Conservation (phyloP, 2,329 filamentous ascomycete genomes). For the Aspergillus flavus region DNA sequence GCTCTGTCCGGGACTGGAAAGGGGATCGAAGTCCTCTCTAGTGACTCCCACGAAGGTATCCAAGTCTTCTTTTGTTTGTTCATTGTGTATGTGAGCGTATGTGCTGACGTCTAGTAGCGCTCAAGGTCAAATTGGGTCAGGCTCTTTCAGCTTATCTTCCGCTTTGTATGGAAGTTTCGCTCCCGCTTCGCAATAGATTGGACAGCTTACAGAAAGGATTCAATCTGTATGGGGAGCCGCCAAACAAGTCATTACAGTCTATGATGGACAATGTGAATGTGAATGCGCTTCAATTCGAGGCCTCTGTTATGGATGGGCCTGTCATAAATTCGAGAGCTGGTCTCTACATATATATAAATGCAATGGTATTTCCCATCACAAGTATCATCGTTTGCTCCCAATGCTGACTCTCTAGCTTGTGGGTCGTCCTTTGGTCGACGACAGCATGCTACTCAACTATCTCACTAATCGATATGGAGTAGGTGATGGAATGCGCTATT, state of each 20-base stretch:
- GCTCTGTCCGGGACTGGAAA: conserved; percentile 41
- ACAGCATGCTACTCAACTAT: conserved; percentile 75
- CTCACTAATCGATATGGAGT: conserved; percentile 83
- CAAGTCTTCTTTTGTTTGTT: neutral
- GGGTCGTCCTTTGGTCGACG: conserved; percentile 80
- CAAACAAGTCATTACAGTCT: conserved; percentile 46
- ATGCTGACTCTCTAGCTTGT: conserved; percentile 64
- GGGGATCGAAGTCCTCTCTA: conserved; percentile 40
- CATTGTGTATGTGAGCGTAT: neutral
- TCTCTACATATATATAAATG: conserved; percentile 82
- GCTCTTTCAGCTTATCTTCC: conserved; percentile 44
- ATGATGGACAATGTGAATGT: conserved; percentile 47
- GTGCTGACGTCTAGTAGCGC: conserved; percentile 25
- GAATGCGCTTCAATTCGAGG: conserved; percentile 55
- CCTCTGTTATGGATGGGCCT: conserved; percentile 65
- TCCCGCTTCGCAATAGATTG: conserved; percentile 42
- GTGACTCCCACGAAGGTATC: conserved; percentile 38
- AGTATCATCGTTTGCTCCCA: neutral
- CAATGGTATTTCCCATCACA: conserved; percentile 60
- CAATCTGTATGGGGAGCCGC: conserved; percentile 43
- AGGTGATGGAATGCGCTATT: conserved; percentile 24
- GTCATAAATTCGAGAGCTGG: conserved; percentile 76
- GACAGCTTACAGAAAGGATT: conserved; percentile 47
- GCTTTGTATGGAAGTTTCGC: conserved; percentile 42
- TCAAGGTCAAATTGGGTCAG: conserved; percentile 41